Conservation (phyloP, 2,329 filamentous ascomycete species). For the Fusarium sp. region DNA sequence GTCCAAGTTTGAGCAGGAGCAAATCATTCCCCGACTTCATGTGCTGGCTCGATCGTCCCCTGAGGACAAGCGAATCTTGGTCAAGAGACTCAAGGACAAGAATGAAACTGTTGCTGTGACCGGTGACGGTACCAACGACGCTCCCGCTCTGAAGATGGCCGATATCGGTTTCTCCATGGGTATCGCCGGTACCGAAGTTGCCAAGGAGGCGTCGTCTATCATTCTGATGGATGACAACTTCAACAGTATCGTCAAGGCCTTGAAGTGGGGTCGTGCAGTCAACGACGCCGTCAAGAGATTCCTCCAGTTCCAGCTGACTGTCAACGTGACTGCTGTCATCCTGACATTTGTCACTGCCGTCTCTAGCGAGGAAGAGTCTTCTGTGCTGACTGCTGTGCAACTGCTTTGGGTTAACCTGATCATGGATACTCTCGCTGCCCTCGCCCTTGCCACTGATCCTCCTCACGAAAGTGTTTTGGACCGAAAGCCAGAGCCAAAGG, state of each 20-base stretch:
- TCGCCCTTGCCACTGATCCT: constrained; percentile 90
- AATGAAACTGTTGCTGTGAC: constrained; percentile 83
- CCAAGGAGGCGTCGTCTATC: constrained; percentile 84
- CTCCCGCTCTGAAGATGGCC: constrained; percentile 79
- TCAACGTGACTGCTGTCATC: constrained; percentile 89
- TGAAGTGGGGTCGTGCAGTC: constrained; percentile 80
- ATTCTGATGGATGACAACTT: constrained; percentile 91
- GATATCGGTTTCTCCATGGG: constrained; percentile 89
- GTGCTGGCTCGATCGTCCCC: constrained; percentile 78
- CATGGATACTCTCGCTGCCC: constrained; percentile 93
- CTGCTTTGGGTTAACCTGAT: constrained; percentile 96
- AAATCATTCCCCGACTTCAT: constrained; percentile 72
- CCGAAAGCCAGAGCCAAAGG: constrained; percentile 70
- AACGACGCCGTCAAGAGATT: constrained; percentile 82
- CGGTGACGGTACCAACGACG: constrained; percentile 84
- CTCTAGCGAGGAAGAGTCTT: constrained; percentile 69
- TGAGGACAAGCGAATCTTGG: constrained; percentile 77
- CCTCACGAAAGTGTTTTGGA: constrained; percentile 81
- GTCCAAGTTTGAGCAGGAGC: constrained; percentile 68
- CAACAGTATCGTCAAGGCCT: constrained; percentile 81
- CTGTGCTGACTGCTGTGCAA: constrained; percentile 87
- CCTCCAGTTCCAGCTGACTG: constrained; percentile 79
- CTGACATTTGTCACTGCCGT: constrained; percentile 90
- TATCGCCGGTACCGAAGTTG: constrained; percentile 81
- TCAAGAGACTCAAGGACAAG: constrained; percentile 73